Conservation (phyloP, 1,284 basidiomycete species). For the Gomphus sp. region DNA sequence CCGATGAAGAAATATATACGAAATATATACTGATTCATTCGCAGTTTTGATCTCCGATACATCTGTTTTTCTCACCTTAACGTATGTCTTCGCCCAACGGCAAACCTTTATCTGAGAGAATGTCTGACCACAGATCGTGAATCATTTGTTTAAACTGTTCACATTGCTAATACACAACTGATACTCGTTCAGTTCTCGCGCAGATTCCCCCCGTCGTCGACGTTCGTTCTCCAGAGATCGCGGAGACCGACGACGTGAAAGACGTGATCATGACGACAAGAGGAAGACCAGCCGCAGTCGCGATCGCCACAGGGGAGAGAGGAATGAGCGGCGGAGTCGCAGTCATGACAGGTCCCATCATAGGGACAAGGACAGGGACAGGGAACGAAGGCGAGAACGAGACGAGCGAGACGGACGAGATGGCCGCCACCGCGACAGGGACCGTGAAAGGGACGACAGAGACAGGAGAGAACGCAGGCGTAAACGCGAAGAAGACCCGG, state of each 20-base stretch:
- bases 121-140: conserved; percentile 59
- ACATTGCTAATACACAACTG: conserved; percentile 5
- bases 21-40: neutral
- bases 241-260: conserved; percentile 41
- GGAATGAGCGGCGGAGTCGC: conserved; percentile 29
- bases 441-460: conserved; percentile 19
- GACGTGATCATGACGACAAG: conserved; percentile 40
- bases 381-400: conserved; percentile 26
- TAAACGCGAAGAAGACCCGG: conserved; percentile 50
- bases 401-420: conserved; percentile 19
- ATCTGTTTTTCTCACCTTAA: neutral
- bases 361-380: conserved; percentile 32
- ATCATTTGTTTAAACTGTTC: conserved; percentile 17
- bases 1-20: no score
- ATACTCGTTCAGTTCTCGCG: conserved; percentile 41
- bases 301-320: conserved; percentile 34
- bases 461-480: conserved; percentile 40
- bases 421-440: conserved; percentile 24
- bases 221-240: conserved; percentile 28
- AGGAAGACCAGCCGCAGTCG: conserved; percentile 37
- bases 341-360: conserved; percentile 37
- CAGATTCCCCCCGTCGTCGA: conserved; percentile 39
- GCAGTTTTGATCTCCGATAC: neutral
- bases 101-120: conserved; percentile 56
- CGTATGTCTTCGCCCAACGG: conserved; percentile 21